Evolutionary conservation across 306 rosid species (phyloP).

Genomic region (Rubus parviflorus): DNA sequence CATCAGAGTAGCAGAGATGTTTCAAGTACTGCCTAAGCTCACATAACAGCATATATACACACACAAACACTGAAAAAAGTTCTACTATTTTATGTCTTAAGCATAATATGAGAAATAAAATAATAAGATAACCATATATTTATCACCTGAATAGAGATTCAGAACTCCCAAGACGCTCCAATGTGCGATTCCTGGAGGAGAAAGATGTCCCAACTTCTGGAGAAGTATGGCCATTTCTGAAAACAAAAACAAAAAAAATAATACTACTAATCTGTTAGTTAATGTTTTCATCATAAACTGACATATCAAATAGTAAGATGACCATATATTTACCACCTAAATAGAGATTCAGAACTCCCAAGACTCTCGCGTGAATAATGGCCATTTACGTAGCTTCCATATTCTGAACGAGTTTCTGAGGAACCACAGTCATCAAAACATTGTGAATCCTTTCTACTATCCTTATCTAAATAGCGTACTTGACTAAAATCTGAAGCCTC

Average conservation of each 20-base stretch:
- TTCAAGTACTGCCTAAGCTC: slow-evolving; percentile 17
- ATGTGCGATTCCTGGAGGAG: slow-evolving; percentile 35
- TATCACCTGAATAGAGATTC: slow-evolving; percentile 81
- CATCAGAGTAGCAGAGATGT: slow-evolving; percentile 4
- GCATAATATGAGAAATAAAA: slow-evolving; percentile 18
- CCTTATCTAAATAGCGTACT: slow-evolving; percentile 55
- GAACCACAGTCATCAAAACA: slow-evolving; percentile 46
- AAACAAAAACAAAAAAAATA: not conserved
- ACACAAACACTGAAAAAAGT: slow-evolving; percentile 8
- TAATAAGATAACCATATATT: slow-evolving; percentile 22
- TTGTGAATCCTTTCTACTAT: slow-evolving; percentile 44
- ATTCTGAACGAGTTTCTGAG: slow-evolving; percentile 40
- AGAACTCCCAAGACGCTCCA: slow-evolving; percentile 67
- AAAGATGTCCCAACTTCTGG: slow-evolving; percentile 45
- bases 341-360: slow-evolving; percentile 69
- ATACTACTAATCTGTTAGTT: slow-evolving; percentile 1
- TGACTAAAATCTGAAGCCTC: slow-evolving; percentile 67
- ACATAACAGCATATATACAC: slow-evolving; percentile 20
- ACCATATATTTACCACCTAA: slow-evolving; percentile 60
- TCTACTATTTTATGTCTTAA: slow-evolving; percentile 10
- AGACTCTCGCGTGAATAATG: slow-evolving; percentile 36
- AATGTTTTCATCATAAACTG: slow-evolving; percentile 23
- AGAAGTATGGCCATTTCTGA: slow-evolving; percentile 40
- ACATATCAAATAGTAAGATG: slow-evolving; percentile 7
- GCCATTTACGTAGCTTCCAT: slow-evolving; percentile 46